Conservation (phyloP, 2,329 filamentous ascomycete species). For the Pseudogymnoascus verrucosus region DNA sequence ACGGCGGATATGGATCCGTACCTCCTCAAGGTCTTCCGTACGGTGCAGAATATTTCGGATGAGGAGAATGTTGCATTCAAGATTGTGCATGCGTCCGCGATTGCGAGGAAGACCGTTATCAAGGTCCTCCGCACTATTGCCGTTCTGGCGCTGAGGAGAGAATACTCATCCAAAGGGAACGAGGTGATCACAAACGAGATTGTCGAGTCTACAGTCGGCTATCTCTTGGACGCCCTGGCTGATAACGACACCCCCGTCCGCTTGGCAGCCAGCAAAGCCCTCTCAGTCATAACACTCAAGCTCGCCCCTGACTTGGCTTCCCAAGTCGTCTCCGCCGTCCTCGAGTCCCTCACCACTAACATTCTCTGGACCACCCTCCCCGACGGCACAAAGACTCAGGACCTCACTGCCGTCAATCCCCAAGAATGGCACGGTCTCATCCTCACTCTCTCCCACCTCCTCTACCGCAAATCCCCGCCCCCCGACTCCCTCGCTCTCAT, state of each 20-base stretch:
- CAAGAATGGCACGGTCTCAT: constrained; percentile 89
- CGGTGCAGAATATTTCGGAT: constrained; percentile 52
- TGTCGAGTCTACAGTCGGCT: constrained; percentile 74
- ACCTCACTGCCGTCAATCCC: constrained; percentile 69
- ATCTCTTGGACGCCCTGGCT: constrained; percentile 66
- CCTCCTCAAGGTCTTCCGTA: constrained; percentile 56
- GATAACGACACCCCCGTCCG: constrained; percentile 90
- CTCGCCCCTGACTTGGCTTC: constrained; percentile 72
- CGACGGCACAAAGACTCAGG: constrained; percentile 33
- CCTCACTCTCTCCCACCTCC: constrained; percentile 74
- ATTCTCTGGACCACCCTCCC: constrained; percentile 44
- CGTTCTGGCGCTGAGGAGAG: constrained; percentile 53
- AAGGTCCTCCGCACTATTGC: constrained; percentile 75
- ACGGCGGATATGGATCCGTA: constrained; percentile 66
- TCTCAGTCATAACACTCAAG: constrained; percentile 78
- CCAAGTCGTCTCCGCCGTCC: constrained; percentile 79
- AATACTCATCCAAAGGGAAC: constrained; percentile 24
- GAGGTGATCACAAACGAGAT: constrained; percentile 34
- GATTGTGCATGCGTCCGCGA: constrained; percentile 60
- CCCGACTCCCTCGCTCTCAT: constrained; percentile 62
- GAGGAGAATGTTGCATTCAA: constrained; percentile 41
- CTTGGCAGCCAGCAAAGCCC: constrained; percentile 82
- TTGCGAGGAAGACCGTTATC: constrained; percentile 73
- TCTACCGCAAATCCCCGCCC: constrained; percentile 78
- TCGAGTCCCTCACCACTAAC: constrained; percentile 58